Base-by-base conservation (phyloP, 352 stramenopile genomes). In the Phytophthora ramorum region DNA sequence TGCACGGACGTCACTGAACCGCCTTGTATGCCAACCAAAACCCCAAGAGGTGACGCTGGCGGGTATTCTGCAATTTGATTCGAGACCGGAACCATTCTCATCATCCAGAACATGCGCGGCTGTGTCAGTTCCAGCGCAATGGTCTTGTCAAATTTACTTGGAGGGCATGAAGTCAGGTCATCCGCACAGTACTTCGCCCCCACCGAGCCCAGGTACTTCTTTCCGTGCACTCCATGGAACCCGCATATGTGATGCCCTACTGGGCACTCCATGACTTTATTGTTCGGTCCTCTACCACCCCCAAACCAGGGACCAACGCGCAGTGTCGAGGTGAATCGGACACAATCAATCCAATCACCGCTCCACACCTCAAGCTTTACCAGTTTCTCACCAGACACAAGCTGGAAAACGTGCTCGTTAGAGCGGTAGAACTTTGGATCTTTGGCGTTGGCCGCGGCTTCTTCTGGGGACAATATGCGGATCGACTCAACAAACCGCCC, bases 291-390 rank as follows among this genome's bases (percentile, higher is more conserved):
- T 28, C 73, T 75, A 6, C 44, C 28, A 17, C 75, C 76, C 4
- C 81, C 81, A 63, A 84, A 87, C 78, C 77, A 87, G 19, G 77
- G 66, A 50, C 76, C 80, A 53, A 53, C 44, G 7, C 81, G 79
- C 8, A 73, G 19, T 26, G 71, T 90, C 9, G 81, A 87, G 14
- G 66, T 61, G 17, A 90, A 76, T 13, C 72, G 74, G 8, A 90
- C 47, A 9, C 74, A 69, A 24, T 90, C 81, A 24, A 90, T 64
- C 77, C 81, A 88, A 45, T 84, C 68, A 5, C 75, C 79, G 56
- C 75, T 81, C 17, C 58, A 77, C 4, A 85, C 72, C 40, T 84
- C 75, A 26, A 88, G 45, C 2, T 69, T 75, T 8, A 70, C 10
- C 13, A 88, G 16, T 12, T 75, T 73, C 40, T 90, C 81, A 16